These are phyloP conservation scores for Aspergillus luchuensis DNA, from an alignment of 2,329 filamentous ascomycete genomes.

Conservation along the genomic window DNA sequence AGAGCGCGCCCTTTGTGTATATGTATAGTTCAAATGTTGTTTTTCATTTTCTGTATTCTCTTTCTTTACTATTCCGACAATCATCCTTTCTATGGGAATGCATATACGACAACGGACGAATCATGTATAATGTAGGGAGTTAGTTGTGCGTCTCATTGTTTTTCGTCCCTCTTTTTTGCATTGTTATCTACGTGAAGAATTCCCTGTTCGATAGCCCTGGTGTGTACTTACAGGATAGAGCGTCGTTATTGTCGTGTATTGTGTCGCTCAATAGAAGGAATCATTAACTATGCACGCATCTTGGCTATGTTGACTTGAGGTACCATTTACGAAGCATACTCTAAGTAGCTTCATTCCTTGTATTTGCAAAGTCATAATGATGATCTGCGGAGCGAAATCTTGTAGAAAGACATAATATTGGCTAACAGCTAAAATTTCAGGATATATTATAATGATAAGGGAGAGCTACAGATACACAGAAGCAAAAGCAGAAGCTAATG, in stretches of 20 bases:
- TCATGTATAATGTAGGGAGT: not conserved
- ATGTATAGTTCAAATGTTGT: not conserved
- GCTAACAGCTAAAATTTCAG: not conserved
- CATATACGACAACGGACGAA: not conserved
- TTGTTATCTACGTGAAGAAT: no score
- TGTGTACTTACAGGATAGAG: no score
- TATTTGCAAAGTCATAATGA: constrained; percentile 20
- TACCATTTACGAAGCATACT: no score
- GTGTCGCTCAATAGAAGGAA: no score
- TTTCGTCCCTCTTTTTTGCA: not conserved
- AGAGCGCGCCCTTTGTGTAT: not conserved
- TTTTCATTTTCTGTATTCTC: not conserved
- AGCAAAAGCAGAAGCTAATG: constrained; percentile 37
- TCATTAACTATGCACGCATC: no score
- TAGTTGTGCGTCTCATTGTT: not conserved
- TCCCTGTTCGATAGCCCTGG: no score
- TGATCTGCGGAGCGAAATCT: constrained; percentile 12
- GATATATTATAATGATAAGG: not conserved
- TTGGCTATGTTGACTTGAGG: no score
- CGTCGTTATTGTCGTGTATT: no score
- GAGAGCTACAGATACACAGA: constrained; percentile 24
- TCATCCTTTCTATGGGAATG: not conserved
- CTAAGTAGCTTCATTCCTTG: no score
- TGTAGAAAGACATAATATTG: constrained; percentile 5
- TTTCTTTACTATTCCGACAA: not conserved